These are phyloP conservation scores for Sisymbrium irio DNA, from an alignment of 345 rosid genomes.

Conservation along the genomic window DNA sequence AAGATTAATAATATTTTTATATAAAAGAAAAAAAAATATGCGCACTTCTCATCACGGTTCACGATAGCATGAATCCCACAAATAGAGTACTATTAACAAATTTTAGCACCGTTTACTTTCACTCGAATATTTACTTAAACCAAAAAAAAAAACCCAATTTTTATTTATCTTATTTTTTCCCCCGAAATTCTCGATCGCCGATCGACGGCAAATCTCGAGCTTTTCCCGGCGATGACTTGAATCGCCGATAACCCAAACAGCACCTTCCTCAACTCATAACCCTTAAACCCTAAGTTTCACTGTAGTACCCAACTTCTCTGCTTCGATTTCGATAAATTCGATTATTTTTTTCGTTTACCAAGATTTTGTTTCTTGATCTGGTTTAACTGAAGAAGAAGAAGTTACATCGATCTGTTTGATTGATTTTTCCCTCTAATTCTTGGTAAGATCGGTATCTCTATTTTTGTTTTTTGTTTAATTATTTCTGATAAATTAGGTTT, in stretches of 20 bases:
- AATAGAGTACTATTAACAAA: slow-evolving; percentile 21
- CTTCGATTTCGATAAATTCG: background rate
- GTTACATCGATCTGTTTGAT: slow-evolving; percentile 61
- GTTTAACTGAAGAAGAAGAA: slow-evolving; percentile 44
- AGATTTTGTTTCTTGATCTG: slow-evolving; percentile 44
- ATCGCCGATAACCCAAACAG: slow-evolving; percentile 4
- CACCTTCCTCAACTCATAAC: background rate
- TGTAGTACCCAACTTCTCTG: background rate
- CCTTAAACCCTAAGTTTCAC: slow-evolving; percentile 29
- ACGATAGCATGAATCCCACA: slow-evolving; percentile 22
- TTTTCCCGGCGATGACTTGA: slow-evolving; percentile 25
- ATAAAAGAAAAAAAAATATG: slow-evolving; percentile 4
- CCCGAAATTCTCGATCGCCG: slow-evolving; percentile 19
- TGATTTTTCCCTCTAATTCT: slow-evolving; percentile 50
- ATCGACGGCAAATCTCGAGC: slow-evolving; percentile 33
- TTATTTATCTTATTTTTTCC: slow-evolving; percentile 15
- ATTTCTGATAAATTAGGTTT: slow-evolving; percentile 17
- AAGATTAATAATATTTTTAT: background rate
- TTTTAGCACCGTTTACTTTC: slow-evolving; percentile 38
- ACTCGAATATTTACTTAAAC: slow-evolving; percentile 29
- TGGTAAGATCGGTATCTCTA: slow-evolving; percentile 45
- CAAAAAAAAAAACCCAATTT: background rate
- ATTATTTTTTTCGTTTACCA: background rate
- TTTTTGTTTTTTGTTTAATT: background rate
- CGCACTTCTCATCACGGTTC: slow-evolving; percentile 30